These are phyloP conservation scores for Euclidium syriacum DNA, from an alignment of 345 rosid genomes.

Conservation along the genomic window DNA sequence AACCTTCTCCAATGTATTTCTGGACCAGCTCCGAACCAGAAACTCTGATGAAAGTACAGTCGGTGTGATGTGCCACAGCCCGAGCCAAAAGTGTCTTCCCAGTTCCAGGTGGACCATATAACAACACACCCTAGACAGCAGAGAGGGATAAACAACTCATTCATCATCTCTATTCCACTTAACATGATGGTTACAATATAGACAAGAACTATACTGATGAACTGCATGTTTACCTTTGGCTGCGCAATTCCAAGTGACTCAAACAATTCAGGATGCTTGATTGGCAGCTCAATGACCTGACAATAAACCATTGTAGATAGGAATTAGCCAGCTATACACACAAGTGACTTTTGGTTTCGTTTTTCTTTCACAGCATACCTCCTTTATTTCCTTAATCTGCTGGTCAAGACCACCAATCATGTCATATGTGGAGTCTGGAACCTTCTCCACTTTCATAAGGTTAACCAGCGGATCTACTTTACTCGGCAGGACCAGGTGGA, in stretches of 20 bases:
- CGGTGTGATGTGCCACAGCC: slow-evolving; percentile 99
- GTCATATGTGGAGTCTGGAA: slow-evolving; percentile 98
- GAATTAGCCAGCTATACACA: neutral
- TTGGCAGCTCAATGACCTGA: slow-evolving; percentile 98
- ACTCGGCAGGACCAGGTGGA: slow-evolving; percentile 86
- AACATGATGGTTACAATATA: neutral
- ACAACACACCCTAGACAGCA: slow-evolving; percentile 70
- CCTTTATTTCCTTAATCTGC: slow-evolving; percentile 95
- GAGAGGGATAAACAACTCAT: neutral
- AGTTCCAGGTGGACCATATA: slow-evolving; percentile 99
- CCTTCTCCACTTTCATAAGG: slow-evolving; percentile 99
- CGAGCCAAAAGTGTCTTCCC: slow-evolving; percentile 96
- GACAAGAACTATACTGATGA: neutral
- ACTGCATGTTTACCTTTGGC: slow-evolving; percentile 62
- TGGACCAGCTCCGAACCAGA: slow-evolving; percentile 97
- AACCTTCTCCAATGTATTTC: slow-evolving; percentile 98
- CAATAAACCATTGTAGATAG: slow-evolving; percentile 7
- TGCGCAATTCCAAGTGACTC: slow-evolving; percentile 98
- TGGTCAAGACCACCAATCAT: slow-evolving; percentile 99
- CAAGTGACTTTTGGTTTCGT: neutral
- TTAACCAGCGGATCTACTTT: slow-evolving; percentile 97
- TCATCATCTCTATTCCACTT: neutral
- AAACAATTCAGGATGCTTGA: slow-evolving; percentile 95
- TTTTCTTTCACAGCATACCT: slow-evolving; percentile 39
- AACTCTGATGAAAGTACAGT: slow-evolving; percentile 98